Evolutionary conservation across 805 yeast genomes (phyloP), one percentile per base, ranked within the genome.

Genomic region (Barnettozyma populi): DNA sequence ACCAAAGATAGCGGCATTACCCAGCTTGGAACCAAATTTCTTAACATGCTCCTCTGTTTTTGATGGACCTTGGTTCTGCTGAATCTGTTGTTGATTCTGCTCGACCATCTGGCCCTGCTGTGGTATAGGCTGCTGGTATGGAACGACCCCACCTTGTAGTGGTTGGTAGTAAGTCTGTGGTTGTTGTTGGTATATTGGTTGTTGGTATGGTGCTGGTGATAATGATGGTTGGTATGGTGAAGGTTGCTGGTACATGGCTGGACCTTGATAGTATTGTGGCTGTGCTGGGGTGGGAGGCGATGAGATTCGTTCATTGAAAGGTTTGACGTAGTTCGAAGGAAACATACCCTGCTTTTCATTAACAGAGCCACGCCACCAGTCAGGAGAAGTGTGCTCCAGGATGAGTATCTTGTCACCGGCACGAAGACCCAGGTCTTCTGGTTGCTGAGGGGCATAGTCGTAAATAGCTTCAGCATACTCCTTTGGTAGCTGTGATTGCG

Each of bases 1-100:
- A 67, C 97, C 97, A 55, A 89, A 92, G 43, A 90, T 79, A 32
- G 95, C 90, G n/a, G 97, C 95, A 56, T 89, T 81, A 50, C 96
- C 96, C 50, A 90, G 69, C 66, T 87, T 84, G 53, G 86, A 75
- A 23, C 95, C 95, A 56, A 87, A 79, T 59, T 76, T 82, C 66
- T 79, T 79, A 49, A 83, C 53, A 4, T 47, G 31, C 18, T 21
- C 41, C 21, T 18, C 23, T 7, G 32, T 18, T 16, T 21, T 19
- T 13, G 54, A 52, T 39, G 67, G 72, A 11, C 62, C 55, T 29
- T 65, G 68, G 16, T 62, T 62, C 44, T 57, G 69, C 40, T 57
- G 68, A 24, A 37, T 32, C 18, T 38, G 40, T 10, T 57, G 69
- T 37, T 57, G 68, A 14, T 38, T 38, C 20, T 38, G 40, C 13